Evolutionary conservation across 2,329 filamentous ascomycete genomes (phyloP), one percentile per base, ranked within the genome.

Genomic region (Catunica adiposa): DNA sequence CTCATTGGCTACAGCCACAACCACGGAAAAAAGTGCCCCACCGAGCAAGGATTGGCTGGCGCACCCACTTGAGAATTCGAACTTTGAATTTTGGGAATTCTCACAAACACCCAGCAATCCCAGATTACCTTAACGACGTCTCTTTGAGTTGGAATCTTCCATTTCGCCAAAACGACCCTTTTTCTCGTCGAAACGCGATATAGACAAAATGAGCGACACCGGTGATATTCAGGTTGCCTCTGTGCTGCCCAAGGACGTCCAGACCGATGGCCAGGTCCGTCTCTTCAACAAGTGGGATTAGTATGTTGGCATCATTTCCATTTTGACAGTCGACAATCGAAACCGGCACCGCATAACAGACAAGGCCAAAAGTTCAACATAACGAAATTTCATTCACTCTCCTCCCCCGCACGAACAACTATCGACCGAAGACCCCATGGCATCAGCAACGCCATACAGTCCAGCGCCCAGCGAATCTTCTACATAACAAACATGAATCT

Each of bases 241-340:
- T 70, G 81, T 89, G 71, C 85, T 96, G 65, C 89, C 90, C 75
- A 95, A 94, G 83, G 89, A 95, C 65, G 84, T 94, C 70, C 78
- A 82, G 68, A 87, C 94, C 77, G 83, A 92, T 75, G 89, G 89
- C 74, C 84, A 79, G 76, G 80, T 92, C 73, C 94, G 94, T 84
- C 82, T 95, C 68, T 94, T 95, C 83, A 94, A 92, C 84, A 94
- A 94, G 77, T 95, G 89, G 76, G 75, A 76, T 76, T 98, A 97
- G 57, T 59, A 59, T 53, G 57, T 59, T 56, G 46, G 29, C 47
- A 51, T 37, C 54, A 37, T 55, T 40, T 47, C 11, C 37, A 31
- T 52, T 29, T 46, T 37, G 44, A 31, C 46, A 52, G 55, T 58
- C 37, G 42, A 55, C 9, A 44, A n/a, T 48, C 22, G 9, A 25